Base-by-base conservation (phyloP, 805 yeast species). In the Cyberlindnera samutprakarnensis region DNA sequence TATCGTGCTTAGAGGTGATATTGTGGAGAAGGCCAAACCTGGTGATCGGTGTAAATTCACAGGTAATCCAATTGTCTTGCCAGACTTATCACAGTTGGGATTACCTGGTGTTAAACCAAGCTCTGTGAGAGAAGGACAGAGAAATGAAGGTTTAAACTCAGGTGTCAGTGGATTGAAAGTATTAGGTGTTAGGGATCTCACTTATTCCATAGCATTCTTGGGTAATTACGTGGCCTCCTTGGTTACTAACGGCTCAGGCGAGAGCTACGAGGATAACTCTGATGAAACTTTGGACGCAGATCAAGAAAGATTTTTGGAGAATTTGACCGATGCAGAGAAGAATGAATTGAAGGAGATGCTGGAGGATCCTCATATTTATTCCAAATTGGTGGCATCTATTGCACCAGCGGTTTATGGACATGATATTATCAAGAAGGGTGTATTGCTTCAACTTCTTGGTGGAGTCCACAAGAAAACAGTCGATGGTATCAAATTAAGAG, bases 401-500 rank as follows among this genome's bases (percentile, higher is more conserved):
- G 95, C 96, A 0, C 98, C 98, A 2, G 88, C 96, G 0, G 95
- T 92, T 0, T 92, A 77, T 61, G 98, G 98, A 6, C 97, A 90
- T 53, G 96, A 90, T 43, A 75, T 84, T 5, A 80, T 90, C 38
- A 90, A 92, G 55, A 92, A 90, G 59, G 98, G 97, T 26, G 68
- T 92, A 15, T 62, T 90, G 27, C 62, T 90, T 33, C 97, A 90
- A 61, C 63, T 90, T 51, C 66, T 90, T 45, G 94, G 96, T 30
- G 98, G 98, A 53, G 96, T 90, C 28, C 98, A 90, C 60, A 90
- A 90, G 56, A 68, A 73, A 35, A 90, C 98, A 0, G 74, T 85
- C 12, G 98, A 90, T 56, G 97, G 97, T 18, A 90, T 90, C 46
- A 80, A 87, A 47, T 68, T 90, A 41, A 78, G 98, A 68, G 98